phyloP scores from a whole-genome alignment of 768 basidiomycete genomes.

The Mycena rebaudengoi region DNA sequence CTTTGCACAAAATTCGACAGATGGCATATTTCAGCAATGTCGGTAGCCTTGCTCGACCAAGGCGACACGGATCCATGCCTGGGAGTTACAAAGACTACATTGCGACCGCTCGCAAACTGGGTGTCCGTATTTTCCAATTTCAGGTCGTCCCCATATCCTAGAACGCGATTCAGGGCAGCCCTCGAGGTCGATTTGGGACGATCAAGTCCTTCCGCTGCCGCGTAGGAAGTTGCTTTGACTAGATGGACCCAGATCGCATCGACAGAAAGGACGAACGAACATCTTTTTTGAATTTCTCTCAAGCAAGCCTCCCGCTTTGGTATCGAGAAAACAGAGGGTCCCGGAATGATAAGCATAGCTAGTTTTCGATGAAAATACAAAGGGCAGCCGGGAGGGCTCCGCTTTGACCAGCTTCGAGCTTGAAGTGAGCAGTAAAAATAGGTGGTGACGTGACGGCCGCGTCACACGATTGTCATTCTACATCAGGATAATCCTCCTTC shows the following conservation, averaged over 20 bases:
- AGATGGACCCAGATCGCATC: slow-evolving; percentile 91
- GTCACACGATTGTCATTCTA: too few relatives aligned
- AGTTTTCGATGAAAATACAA: too few relatives aligned
- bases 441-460: too few relatives aligned
- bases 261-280: slow-evolving; percentile 66
- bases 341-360: slow-evolving; percentile 87
- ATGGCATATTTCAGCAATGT: slow-evolving; percentile 90
- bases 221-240: slow-evolving; percentile 65
- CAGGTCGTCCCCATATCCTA: slow-evolving; percentile 87
- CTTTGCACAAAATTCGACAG: slow-evolving; percentile 77
- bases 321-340: slow-evolving; percentile 77
- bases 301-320: slow-evolving; percentile 78
- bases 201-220: slow-evolving; percentile 56
- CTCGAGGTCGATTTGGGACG: slow-evolving; percentile 53
- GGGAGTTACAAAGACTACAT: slow-evolving; percentile 79
- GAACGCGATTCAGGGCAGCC: slow-evolving; percentile 69
- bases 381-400: too few relatives aligned
- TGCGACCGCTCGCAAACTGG: slow-evolving; percentile 44
- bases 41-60: slow-evolving; percentile 99
- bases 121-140: slow-evolving; percentile 53
- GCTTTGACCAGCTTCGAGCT: too few relatives aligned
- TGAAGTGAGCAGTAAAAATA: too few relatives aligned
- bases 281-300: slow-evolving; percentile 58
- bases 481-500: too few relatives aligned
- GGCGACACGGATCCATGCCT: slow-evolving; percentile 93